Base-by-base conservation (phyloP, 495 filamentous ascomycete genomes). In the Lindgomyces ingoldianus region DNA sequence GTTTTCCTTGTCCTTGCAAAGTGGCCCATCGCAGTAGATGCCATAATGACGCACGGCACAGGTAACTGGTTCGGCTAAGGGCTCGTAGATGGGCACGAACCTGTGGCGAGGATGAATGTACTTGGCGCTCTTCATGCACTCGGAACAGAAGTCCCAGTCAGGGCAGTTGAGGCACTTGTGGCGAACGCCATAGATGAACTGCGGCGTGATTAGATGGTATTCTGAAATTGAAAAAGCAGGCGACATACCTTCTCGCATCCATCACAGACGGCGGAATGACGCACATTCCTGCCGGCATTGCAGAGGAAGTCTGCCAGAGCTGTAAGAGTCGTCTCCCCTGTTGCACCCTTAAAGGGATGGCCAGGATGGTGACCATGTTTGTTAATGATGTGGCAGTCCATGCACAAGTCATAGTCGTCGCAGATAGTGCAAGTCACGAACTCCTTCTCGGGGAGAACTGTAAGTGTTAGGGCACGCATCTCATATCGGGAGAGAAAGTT, bases 101-200 rank as follows among this genome's bases (percentile, higher is more conserved):
- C 95, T 90, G 75, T 99, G 94, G 29, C 83, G 81, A 29, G 90
- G 85, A 72, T 99, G 94, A 56, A 79, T 85, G 69, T 85, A 79
- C 27, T 75, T 66, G 27, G 90, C 87, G 69, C 79, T 84, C 61
- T 80, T 75, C 53, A 89, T 75, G 76, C 94, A 99, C 3, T 81
- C 78, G n/a, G 83, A 81, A 79, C 94, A 99, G 79, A 89, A 96
- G 68, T 99, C 94, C 90, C 90, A 99, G 73, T 99, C 94, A 29
- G 95, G 94, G 81, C 94, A 99, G 70, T 89, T 87, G 66, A 97
- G 81, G 78, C 94, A 99, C 83, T 99, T 99, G 84, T 98, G 89
- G 69, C 94, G 93, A 45, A 96, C 84, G 69, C 94, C 94, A 71
- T 83, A 82, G 69, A 98, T 95, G 70, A 83, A 84, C 81, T 87